Base-by-base conservation (phyloP, 345 rosid genomes). In the Combretum micranthum region DNA sequence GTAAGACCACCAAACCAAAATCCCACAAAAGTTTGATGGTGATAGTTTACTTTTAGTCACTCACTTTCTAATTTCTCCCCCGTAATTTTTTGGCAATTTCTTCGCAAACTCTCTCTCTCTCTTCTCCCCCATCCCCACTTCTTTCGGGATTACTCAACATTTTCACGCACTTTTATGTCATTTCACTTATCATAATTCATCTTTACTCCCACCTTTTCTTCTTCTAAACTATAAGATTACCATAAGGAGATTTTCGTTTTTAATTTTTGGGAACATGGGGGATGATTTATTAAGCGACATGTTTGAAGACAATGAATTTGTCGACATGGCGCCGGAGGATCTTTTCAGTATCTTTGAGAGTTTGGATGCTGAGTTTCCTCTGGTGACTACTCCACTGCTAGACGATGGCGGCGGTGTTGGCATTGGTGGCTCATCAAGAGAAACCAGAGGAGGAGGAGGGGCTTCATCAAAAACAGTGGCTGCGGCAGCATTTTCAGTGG, bases 301-400 rank as follows among this genome's bases (percentile, higher is more conserved):
- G 25, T 59, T 42, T 14, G 57, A 43, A 13, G 62, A 57, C 26
- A 56, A 25, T 18, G 69, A 64, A 64, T 43, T 64, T 45, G 69
- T 22, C 44, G 69, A 64, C 63, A 45, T 64, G 52, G 53, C 42
- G 1, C 61, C 61, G 0, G 97, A 94, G 37, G 97, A 90, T 32
- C 69, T 94, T 15, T 90, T 84, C 53, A 75, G 92, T 20, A 74
- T 94, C 68, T 83, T 94, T 43, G 88, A 84, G 72, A 71, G 90
- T 55, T 77, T 90, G 26, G 96, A 85, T 26, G 64, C 75, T 1
- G 87, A 88, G 50, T 79, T 83, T 52, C 76, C 82, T 37, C 83
- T 77, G 7, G 53, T 64, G 81, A 79, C 42, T 72, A 76, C 47
- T 73, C 80, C 45, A 77, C 80, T 0, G 49, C 64, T 0, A n/a